Base-by-base conservation (phyloP, 768 basidiomycete genomes). In the Hygrophoropsis aurantiaca region DNA sequence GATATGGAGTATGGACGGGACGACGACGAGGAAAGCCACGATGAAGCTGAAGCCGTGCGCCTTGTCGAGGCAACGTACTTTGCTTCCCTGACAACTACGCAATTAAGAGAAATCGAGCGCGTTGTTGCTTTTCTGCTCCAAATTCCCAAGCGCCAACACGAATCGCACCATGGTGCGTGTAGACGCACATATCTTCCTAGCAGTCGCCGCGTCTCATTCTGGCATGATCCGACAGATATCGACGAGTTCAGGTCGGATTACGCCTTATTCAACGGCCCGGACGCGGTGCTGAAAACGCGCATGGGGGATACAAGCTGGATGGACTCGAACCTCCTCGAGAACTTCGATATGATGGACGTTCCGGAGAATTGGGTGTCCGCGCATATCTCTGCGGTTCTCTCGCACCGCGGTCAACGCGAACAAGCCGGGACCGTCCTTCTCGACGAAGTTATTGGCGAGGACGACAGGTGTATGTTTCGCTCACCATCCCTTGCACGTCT, bases 381-480 rank as follows among this genome's bases (percentile, higher is more conserved):
- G 13, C 11, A 27, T 23, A 15, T 43, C 7, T 30, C 26, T 18
- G 16, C 23, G 7, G 25, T 51, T 11, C 23, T 6, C 23, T 35
- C 19, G 10, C 38, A 32, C 19, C 34, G 26, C 26, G 18, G 39
- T 6, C 3, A 11, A 27, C 15, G 38, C 30, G 26, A 23, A 8
- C 43, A 19, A 23, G 32, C n/a, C 13, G 51, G 44, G 38, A 53
- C 30, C 7, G 56, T 65, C 25, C 19, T 69, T 26, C 54, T 60
- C 3, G 51, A 54, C 1, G 42, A 51, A n/a, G 33, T 49, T 30
- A 37, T 51, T 35, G 50, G 60, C 8, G 46, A 42, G 19, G 40
- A 56, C 5, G 50, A 68, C 42, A 6, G 37, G 9, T 70, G 65
- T 65, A 19, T 32, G 59, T 51, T 11, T 18, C 24, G 24, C 44